phyloP scores from a whole-genome alignment of 495 filamentous ascomycete genomes.

The Talaromyces borbonicus region DNA sequence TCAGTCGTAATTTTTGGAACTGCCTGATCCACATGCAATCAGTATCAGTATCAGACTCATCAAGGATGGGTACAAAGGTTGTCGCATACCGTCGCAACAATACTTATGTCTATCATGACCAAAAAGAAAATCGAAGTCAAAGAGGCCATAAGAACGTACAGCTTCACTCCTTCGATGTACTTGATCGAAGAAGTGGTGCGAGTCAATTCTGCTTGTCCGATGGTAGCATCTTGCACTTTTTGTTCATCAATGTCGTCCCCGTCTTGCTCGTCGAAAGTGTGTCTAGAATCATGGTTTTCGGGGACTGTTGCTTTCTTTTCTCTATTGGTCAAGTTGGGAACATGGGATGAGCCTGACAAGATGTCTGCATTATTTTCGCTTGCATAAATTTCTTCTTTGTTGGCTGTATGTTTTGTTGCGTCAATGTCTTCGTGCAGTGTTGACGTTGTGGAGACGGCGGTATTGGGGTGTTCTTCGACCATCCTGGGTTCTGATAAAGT shows the following conservation, averaged over 20 bases:
- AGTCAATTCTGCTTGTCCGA: not conserved
- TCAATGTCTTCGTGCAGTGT: not conserved
- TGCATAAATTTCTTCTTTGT: not conserved
- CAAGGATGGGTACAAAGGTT: not conserved
- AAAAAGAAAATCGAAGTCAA: constrained; percentile 31
- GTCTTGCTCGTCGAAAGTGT: not conserved
- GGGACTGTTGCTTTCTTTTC: not conserved
- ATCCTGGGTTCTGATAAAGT: not conserved
- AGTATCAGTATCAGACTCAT: not conserved
- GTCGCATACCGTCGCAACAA: constrained; percentile 36
- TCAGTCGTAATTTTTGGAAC: constrained; percentile 34
- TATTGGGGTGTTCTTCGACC: not conserved
- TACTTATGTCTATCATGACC: constrained; percentile 40
- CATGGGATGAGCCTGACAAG: too few species aligned
- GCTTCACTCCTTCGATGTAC: constrained; percentile 21
- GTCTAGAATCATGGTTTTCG: not conserved
- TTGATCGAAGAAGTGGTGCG: constrained; percentile 2
- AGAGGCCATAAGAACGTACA: constrained; percentile 13
- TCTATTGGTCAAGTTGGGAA: not conserved
- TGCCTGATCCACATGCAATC: too few species aligned
- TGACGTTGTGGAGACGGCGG: not conserved
- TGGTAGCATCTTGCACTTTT: constrained; percentile 2
- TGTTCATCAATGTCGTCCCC: not conserved
- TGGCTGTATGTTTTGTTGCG: not conserved
- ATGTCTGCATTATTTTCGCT: too few species aligned